Evolutionary conservation across 1,284 basidiomycete genomes (phyloP), one percentile per base, ranked within the genome.

Genomic region (Wallemia mellicola): DNA sequence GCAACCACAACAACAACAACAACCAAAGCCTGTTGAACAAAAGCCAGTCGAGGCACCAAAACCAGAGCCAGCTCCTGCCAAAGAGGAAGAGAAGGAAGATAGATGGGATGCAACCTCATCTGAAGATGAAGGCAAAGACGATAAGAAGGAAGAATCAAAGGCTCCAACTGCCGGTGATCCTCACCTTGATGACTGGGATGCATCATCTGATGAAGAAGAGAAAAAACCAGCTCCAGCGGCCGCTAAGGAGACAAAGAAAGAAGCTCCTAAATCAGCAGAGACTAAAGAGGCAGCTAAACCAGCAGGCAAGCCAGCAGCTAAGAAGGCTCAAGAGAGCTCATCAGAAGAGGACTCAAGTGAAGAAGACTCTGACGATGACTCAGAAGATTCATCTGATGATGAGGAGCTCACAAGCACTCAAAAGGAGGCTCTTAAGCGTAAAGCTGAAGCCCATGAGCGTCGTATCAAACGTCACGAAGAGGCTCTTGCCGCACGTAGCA

Each of bases 401-500:
- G 69, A 69, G 57, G 65, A 65, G 14, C 60, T 71, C 48, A 71
- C 71, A 1, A 62, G 64, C 11, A 66, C 68, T 14, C 67, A 71
- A 63, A 76, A 76, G 61, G 73, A 83, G 68, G 79, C 79, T 15
- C 81, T 81, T 56, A 77, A 84, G 69, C 74, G 75, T 64, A 95
- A 92, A 71, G 82, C 81, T 0, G 83, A 86, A 64, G 87, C 89
- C 11, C 81, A 82, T 56, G 80, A 79, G 32, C 78, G 87, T 54
- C 77, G 84, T 60, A 78, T 80, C 60, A 84, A 88, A 66, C 82
- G 83, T 7, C 83, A 82, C 67, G 81, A 87, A 70, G 83, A 80
- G 28, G 91, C 92, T 7, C 71, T 94, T 64, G 86, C 89, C 28
- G 84, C 83, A 2, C 75, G 87, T 60, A 86, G 73, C 70, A 89